Evolutionary conservation across 2,329 filamentous ascomycete genomes (phyloP).

Genomic region (Drechslerella dactyloides): DNA sequence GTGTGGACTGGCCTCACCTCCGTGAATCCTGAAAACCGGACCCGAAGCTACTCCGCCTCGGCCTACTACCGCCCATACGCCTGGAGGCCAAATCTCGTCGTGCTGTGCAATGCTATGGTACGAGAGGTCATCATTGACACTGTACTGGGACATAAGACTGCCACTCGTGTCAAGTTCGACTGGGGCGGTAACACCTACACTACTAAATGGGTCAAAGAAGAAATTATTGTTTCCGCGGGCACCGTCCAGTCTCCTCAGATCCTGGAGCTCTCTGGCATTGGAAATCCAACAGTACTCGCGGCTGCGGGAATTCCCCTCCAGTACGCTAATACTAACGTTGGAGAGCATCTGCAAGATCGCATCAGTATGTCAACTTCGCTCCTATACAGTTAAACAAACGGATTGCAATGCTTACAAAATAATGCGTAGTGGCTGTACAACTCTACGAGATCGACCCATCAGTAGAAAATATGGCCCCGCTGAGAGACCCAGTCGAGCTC

Average conservation of each 20-base stretch:
- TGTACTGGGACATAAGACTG: conserved; percentile 52
- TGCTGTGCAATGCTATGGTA: conserved; percentile 62
- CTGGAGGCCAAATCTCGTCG: conserved; percentile 60
- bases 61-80: conserved; percentile 59
- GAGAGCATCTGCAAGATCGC: conserved; percentile 62
- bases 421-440: conserved; percentile 58
- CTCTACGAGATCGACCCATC: conserved; percentile 61
- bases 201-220: conserved; percentile 52
- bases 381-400: too few species aligned
- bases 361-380: conserved; percentile 55
- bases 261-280: conserved; percentile 68
- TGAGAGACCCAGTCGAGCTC: conserved; percentile 54
- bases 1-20: conserved; percentile 58
- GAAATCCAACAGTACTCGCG: conserved; percentile 60
- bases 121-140: conserved; percentile 61
- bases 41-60: conserved; percentile 59
- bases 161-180: conserved; percentile 60
- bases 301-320: conserved; percentile 59
- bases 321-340: conserved; percentile 60
- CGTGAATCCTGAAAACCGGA: conserved; percentile 56
- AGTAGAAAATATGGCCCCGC: conserved; percentile 60
- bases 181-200: conserved; percentile 55
- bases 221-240: conserved; percentile 67
- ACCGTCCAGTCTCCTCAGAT: conserved; percentile 66
- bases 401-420: conserved; percentile 31